phyloP scores from a whole-genome alignment of 2,329 filamentous ascomycete species.

The Arthroderma sp. region DNA sequence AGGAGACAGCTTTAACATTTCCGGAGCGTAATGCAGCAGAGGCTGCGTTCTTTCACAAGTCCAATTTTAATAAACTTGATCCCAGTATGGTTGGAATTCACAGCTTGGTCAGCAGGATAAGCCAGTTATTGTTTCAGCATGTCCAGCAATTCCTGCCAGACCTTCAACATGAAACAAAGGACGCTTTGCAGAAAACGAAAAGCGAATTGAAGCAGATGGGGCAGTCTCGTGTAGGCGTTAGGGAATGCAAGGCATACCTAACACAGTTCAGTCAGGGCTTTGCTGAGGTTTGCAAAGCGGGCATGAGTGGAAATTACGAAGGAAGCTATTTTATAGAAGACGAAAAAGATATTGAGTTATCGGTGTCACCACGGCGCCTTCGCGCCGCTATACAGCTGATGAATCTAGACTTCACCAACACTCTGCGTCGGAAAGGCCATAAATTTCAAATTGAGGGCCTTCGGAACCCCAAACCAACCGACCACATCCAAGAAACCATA shows the following conservation, averaged over 20 bases:
- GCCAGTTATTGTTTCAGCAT: slow-evolving; percentile 15
- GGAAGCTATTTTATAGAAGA: not conserved
- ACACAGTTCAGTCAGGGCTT: slow-evolving; percentile 9
- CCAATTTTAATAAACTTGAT: not conserved
- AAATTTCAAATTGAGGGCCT: not conserved
- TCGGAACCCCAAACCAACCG: no score
- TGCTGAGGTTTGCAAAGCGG: not conserved
- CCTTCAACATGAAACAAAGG: slow-evolving; percentile 13
- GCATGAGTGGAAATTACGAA: not conserved
- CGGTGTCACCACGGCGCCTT: not conserved
- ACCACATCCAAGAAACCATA: not conserved
- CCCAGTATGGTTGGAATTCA: slow-evolving; percentile 3
- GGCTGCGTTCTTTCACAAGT: not conserved
- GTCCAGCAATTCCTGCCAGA: slow-evolving; percentile 14
- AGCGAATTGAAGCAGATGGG: slow-evolving; percentile 22
- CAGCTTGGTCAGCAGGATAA: slow-evolving; percentile 11
- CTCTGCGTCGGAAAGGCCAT: not conserved
- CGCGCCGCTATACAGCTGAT: not conserved
- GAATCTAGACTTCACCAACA: slow-evolving; percentile 1
- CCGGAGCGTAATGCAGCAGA: not conserved
- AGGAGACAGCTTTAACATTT: not conserved
- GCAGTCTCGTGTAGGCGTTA: not conserved
- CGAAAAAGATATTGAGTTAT: no score
- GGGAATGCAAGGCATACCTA: not conserved
- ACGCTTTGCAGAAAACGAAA: slow-evolving; percentile 21